Conservation (phyloP, 441 rosid species). For the Syzygium syzygioides region DNA sequence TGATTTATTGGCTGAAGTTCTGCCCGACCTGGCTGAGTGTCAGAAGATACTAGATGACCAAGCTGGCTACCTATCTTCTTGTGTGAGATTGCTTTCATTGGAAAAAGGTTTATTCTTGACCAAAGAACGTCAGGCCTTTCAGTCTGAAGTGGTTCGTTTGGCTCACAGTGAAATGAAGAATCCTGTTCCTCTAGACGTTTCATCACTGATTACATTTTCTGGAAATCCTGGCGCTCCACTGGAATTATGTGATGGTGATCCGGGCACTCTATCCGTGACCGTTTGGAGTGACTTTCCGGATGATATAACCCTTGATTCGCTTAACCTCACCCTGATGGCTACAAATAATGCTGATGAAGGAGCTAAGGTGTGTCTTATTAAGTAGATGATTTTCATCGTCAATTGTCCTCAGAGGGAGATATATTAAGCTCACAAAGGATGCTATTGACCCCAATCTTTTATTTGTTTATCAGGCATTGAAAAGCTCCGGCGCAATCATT, state of each 20-base stretch:
- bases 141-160: conserved; percentile 77
- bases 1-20: conserved; percentile 87
- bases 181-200: conserved; percentile 94
- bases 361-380: conserved; percentile 56
- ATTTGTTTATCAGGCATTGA: conserved; percentile 63
- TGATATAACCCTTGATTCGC: conserved; percentile 92
- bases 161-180: conserved; percentile 95
- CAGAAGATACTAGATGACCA: conserved; percentile 90
- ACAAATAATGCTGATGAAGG: conserved; percentile 89
- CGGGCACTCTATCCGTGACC: conserved; percentile 76
- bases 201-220: conserved; percentile 90
- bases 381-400: not conserved
- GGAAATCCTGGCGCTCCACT: conserved; percentile 88
- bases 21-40: conserved; percentile 94
- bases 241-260: conserved; percentile 96
- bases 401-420: not conserved
- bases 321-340: conserved; percentile 86
- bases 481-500: conserved; percentile 62
- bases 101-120: conserved; percentile 77
- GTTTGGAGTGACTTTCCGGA: conserved; percentile 99
- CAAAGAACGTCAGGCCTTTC: conserved; percentile 96
- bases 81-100: conserved; percentile 86
- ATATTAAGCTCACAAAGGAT: not conserved
- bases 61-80: conserved; percentile 95
- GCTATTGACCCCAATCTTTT: conserved; percentile 8